Evolutionary conservation across 2,329 filamentous ascomycete genomes (phyloP), one percentile per base, ranked within the genome.

Genomic region (Shiraia sp.): DNA sequence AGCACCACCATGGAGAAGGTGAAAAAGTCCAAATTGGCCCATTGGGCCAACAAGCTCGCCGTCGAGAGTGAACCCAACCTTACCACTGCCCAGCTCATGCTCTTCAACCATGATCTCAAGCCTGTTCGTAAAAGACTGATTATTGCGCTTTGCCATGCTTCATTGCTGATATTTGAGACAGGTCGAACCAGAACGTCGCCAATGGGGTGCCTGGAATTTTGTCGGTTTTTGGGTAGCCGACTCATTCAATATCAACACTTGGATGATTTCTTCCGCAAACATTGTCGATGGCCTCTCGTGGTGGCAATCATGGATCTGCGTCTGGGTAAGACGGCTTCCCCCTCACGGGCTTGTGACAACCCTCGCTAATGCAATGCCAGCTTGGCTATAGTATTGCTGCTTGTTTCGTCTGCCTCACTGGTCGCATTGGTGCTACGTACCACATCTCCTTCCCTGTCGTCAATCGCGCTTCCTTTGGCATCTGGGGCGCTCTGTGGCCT

Each of bases 181-280:
- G 41, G 89, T 96, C 36, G 90, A 95, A 65, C 83, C 83, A 12
- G 82, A 81, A 51, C 82, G 89, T 43, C 83, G 91, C 40, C 82
- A 88, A 79, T 96, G 91, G 90, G 83, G 84, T 13, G 74, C 86
- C 22, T 90, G 87, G 82, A 95, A 95, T 69, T 96, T 90, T 65
- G 86, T 95, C 28, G 87, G 83, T 10, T 93, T 93, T 64, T 93
- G 89, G 89, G 79, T 93, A 59, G 60, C 61, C 32, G 53, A 82
- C 72, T 70, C 67, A 2, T 72, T 72, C 57, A 72, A 72, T 49
- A 71, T 72, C 60, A 93, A 92, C 70, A 93, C 89, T 2, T 95
- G 89, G 90, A 95, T 95, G 88, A 93, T 95, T 49, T 87, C 88
- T 0, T 89, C 87, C 1, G 84, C 87, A 26, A 90, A 90, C 81